Percentiles rank a stretch among this genome's conserved stretches.
These are phyloP conservation scores for Reutealis trisperma DNA, from an alignment of 345 rosid genomes.

Conservation along the genomic window DNA sequence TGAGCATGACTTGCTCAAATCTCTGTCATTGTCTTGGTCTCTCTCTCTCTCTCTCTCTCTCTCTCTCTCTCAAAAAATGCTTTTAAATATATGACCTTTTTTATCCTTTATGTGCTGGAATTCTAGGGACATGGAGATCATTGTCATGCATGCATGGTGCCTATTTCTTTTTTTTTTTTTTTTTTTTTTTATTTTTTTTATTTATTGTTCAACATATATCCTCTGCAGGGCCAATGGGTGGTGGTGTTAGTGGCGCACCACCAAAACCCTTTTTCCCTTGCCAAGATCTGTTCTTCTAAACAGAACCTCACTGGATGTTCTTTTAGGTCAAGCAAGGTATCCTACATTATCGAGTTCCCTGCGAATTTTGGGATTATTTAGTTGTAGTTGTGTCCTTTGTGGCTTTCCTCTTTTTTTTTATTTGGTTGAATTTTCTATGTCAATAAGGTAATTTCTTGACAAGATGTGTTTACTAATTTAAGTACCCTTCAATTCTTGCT, in stretches of 20 bases:
- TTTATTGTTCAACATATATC: too few species aligned
- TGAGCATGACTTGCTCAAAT: constrained; percentile 17
- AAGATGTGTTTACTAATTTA: neutral
- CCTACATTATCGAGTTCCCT: neutral
- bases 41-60: neutral
- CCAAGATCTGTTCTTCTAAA: neutral
- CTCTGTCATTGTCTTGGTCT: neutral
- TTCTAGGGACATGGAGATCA: constrained; percentile 11
- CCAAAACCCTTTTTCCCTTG: neutral
- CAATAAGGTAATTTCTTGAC: neutral
- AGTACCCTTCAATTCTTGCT: too few species aligned
- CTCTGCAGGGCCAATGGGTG: neutral
- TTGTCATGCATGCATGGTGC: constrained; percentile 2
- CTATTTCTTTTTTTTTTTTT: neutral
- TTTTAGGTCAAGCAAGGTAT: neutral
- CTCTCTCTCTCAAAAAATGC: neutral
- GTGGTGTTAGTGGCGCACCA: constrained; percentile 4
- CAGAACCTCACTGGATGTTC: neutral
- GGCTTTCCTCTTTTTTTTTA: neutral
- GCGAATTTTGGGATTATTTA: neutral
- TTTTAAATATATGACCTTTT: neutral
- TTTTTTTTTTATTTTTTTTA: neutral
- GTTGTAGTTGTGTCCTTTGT: neutral
- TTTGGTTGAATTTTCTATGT: too few species aligned
- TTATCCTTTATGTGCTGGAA: neutral